Evolutionary conservation across 164 flowering plant species (phyloP).

Genomic region (Macadamia tetraphylla): DNA sequence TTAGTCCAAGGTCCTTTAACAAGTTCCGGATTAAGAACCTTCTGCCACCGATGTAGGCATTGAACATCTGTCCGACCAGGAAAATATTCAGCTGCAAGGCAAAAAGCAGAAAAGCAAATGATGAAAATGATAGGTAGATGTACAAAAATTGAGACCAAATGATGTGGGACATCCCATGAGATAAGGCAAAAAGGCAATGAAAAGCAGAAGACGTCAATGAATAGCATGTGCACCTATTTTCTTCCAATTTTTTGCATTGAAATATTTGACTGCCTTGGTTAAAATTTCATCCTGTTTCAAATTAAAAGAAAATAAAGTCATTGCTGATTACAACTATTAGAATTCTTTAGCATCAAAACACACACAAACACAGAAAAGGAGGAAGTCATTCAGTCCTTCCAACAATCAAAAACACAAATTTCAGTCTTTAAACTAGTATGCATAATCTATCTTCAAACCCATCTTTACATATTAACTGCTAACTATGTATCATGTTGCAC

Average conservation of each 20-base stretch:
- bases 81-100: too few species aligned
- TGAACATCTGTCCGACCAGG: constrained; percentile 19
- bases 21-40: constrained; percentile 71
- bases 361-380: neutral
- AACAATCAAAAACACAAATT: too few species aligned
- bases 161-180: neutral
- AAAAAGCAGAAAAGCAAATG: neutral
- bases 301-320: constrained; percentile 2
- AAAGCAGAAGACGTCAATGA: neutral
- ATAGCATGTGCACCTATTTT: constrained; percentile 39
- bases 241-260: constrained; percentile 58
- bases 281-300: constrained; percentile 42
- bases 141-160: neutral
- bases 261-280: constrained; percentile 28
- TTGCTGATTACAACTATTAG: neutral
- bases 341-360: neutral
- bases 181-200: neutral
- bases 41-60: constrained; percentile 88
- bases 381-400: too few species aligned
- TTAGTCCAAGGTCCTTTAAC: constrained; percentile 79
- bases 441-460: too few species aligned
- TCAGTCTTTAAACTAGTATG: too few species aligned
- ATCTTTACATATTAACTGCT: too few species aligned
- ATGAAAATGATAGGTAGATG: neutral
- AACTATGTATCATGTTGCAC: too few species aligned